A percentile compares a stretch with the other conserved stretches of the same genome.
phyloP scores from a whole-genome alignment of 1,139 yeast species.

The Magnusiomyces suaveolens region DNA sequence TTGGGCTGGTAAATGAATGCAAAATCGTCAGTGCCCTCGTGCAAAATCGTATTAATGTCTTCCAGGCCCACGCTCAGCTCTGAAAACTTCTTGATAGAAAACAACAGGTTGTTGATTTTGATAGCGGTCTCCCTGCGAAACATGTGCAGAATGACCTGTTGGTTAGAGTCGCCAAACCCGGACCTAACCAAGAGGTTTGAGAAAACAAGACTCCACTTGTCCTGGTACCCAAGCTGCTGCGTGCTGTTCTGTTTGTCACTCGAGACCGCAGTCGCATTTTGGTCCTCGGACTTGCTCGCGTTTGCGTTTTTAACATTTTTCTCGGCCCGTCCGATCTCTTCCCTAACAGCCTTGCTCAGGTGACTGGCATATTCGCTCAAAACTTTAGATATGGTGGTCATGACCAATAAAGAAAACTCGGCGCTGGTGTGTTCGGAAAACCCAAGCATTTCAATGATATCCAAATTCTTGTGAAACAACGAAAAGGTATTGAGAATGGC shows the following conservation, averaged over 20 bases:
- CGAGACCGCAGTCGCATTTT: no score
- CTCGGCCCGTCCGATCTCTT: no score
- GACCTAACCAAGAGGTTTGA: not conserved
- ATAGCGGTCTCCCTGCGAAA: slow-evolving; percentile 27
- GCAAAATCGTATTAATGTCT: not conserved
- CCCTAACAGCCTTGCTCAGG: not conserved
- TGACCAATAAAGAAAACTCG: not conserved
- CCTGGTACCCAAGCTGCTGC: not conserved
- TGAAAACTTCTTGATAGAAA: slow-evolving; percentile 33
- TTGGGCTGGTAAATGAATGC: slow-evolving; percentile 1
- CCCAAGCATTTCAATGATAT: not conserved
- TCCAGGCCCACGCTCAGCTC: not conserved
- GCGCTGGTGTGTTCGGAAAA: not conserved
- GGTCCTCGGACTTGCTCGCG: not conserved
- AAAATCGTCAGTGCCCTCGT: slow-evolving; percentile 13
- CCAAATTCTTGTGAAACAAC: not conserved
- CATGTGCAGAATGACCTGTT: not conserved
- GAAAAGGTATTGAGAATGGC: not conserved
- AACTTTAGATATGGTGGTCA: not conserved
- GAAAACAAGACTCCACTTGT: not conserved
- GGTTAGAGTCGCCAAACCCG: not conserved
- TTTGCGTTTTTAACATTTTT: not conserved
- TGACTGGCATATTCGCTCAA: not conserved
- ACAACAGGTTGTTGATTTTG: slow-evolving; percentile 62
- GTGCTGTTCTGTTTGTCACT: not conserved